phyloP scores from a whole-genome alignment of 1,139 yeast species.

The Taphrina wiesneri region DNA sequence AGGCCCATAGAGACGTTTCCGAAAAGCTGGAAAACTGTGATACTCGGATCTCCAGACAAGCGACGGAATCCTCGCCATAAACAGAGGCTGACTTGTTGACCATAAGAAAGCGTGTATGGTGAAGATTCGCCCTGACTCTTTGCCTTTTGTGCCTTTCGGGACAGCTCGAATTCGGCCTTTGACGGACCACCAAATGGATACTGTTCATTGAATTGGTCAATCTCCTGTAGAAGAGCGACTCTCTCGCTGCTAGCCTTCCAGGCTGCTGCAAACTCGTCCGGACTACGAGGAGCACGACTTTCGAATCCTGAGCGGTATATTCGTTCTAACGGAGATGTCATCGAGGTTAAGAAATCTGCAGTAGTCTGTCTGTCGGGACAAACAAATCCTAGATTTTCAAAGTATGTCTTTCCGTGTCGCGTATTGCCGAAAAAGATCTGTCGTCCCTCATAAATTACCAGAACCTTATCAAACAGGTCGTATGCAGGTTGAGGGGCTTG shows the following conservation, averaged over 20 bases:
- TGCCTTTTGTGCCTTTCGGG: conserved; percentile 43
- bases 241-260: conserved; percentile 66
- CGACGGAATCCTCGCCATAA: conserved; percentile 64
- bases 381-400: conserved; percentile 66
- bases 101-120: conserved; percentile 44
- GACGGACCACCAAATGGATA: conserved; percentile 34
- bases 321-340: conserved; percentile 74
- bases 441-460: conserved; percentile 71
- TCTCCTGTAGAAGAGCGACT: conserved; percentile 47
- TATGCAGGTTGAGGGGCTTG: conserved; percentile 82
- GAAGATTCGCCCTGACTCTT: conserved; percentile 46
- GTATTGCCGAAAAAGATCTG: conserved; percentile 74
- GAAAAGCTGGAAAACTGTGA: conserved; percentile 59
- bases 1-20: conserved; percentile 76
- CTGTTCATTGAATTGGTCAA: conserved; percentile 47
- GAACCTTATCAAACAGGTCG: conserved; percentile 70
- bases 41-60: conserved; percentile 64
- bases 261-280: conserved; percentile 64
- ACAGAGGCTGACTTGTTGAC: conserved; percentile 53
- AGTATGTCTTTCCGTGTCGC: conserved; percentile 59
- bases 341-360: conserved; percentile 76
- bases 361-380: conserved; percentile 79
- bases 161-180: conserved; percentile 5
- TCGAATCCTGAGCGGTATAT: conserved; percentile 59
- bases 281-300: conserved; percentile 63